phyloP scores from a whole-genome alignment of 1,284 basidiomycete species.

The Tilletia indica region DNA sequence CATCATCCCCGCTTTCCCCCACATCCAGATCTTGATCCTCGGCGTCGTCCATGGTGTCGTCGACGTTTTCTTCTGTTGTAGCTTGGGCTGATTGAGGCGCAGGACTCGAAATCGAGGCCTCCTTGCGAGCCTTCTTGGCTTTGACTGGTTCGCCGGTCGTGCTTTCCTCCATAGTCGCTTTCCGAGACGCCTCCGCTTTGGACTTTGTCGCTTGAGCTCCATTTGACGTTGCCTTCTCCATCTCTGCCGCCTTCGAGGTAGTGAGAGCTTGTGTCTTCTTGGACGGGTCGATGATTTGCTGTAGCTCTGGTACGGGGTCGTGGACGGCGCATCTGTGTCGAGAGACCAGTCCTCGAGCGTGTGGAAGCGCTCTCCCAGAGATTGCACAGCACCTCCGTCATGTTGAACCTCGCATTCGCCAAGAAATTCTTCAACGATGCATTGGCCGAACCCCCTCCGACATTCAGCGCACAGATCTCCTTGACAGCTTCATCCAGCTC shows the following conservation, averaged over 20 bases:
- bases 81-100: neutral
- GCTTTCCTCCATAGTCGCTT: no score
- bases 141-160: neutral
- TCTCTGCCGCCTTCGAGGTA: neutral
- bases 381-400: slow-evolving; percentile 75
- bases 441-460: slow-evolving; percentile 59
- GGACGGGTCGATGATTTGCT: slow-evolving; percentile 22
- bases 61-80: neutral
- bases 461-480: slow-evolving; percentile 77
- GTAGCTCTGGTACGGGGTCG: slow-evolving; percentile 61
- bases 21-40: neutral
- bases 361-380: slow-evolving; percentile 83
- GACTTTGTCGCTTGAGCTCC: no score
- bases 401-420: slow-evolving; percentile 81
- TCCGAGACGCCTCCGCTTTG: no score
- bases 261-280: slow-evolving; percentile 9
- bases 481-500: slow-evolving; percentile 82
- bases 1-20: neutral
- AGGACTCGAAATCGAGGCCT: neutral
- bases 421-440: slow-evolving; percentile 67
- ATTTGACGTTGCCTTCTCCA: neutral
- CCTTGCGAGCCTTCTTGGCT: neutral
- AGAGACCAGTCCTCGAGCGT: slow-evolving; percentile 81
- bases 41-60: neutral
- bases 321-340: slow-evolving; percentile 60